Conservation (phyloP, 345 rosid species). For the Aegle marmelos region DNA sequence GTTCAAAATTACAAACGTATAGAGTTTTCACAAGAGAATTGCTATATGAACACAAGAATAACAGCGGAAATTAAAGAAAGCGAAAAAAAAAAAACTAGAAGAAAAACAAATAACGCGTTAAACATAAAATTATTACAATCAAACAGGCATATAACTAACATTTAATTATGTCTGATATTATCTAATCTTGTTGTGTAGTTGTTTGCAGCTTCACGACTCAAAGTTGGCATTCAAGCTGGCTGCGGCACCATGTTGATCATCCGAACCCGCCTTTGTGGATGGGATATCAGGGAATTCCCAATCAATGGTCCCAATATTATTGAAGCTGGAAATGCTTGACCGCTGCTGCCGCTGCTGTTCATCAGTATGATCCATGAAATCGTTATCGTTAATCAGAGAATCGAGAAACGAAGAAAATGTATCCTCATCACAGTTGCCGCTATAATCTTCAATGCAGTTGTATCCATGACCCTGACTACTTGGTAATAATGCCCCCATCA, state of each 20-base stretch:
- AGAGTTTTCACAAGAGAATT: no score
- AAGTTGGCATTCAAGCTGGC: constrained; percentile 3
- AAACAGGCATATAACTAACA: not conserved
- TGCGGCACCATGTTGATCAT: constrained; percentile 9
- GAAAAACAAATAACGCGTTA: not conserved
- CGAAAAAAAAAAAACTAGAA: not conserved
- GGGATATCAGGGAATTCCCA: constrained; percentile 22
- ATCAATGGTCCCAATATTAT: not conserved
- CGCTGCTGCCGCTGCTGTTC: not conserved
- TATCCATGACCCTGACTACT: not conserved
- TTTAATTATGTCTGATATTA: no score
- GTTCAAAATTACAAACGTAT: no score
- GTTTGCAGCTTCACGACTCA: not conserved
- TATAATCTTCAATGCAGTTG: constrained; percentile 15
- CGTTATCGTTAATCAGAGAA: constrained; percentile 53
- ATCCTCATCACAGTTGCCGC: constrained; percentile 46
- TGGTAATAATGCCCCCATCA: constrained; percentile 18
- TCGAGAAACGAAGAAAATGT: constrained; percentile 64
- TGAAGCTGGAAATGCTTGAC: not conserved
- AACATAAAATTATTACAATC: not conserved
- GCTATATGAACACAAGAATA: no score
- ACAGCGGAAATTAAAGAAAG: not conserved
- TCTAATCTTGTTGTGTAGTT: not conserved
- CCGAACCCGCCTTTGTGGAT: constrained; percentile 19
- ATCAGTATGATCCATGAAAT: constrained; percentile 16